Conservation (phyloP, 352 stramenopile genomes). For the Globisporangium polare region DNA sequence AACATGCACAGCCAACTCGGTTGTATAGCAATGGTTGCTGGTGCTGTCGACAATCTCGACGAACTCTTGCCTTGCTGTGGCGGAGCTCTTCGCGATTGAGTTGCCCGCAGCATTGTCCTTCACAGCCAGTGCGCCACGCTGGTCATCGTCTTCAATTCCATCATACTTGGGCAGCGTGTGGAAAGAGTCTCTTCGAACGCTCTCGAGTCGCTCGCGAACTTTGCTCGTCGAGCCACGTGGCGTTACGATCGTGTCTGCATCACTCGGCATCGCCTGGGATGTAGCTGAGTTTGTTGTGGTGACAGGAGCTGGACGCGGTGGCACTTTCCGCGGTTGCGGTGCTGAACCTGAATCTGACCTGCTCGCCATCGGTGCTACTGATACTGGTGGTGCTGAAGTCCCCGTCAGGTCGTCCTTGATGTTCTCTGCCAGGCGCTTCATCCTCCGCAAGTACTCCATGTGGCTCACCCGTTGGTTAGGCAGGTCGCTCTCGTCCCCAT, state of each 20-base stretch:
- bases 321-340: not conserved
- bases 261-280: not conserved
- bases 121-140: not conserved
- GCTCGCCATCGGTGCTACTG: not conserved
- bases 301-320: not conserved
- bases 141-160: not conserved
- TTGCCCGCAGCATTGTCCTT: not conserved
- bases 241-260: not conserved
- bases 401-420: conserved; percentile 56
- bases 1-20: conserved; percentile 13
- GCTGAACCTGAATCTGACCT: not conserved
- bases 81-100: not conserved
- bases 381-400: not conserved
- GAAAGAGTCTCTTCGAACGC: conserved; percentile 19
- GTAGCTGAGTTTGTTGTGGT: not conserved
- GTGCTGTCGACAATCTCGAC: conserved; percentile 20
- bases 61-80: conserved; percentile 3
- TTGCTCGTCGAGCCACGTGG: conserved; percentile 23
- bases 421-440: conserved; percentile 62
- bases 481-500: conserved; percentile 36
- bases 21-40: conserved; percentile 13
- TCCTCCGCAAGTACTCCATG: conserved; percentile 64
- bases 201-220: conserved; percentile 29
- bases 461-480: conserved; percentile 54
- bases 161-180: conserved; percentile 4